Evolutionary conservation across 805 yeast species (phyloP), one percentile per base, ranked within the genome.

Genomic region (Candida krabiensis): DNA sequence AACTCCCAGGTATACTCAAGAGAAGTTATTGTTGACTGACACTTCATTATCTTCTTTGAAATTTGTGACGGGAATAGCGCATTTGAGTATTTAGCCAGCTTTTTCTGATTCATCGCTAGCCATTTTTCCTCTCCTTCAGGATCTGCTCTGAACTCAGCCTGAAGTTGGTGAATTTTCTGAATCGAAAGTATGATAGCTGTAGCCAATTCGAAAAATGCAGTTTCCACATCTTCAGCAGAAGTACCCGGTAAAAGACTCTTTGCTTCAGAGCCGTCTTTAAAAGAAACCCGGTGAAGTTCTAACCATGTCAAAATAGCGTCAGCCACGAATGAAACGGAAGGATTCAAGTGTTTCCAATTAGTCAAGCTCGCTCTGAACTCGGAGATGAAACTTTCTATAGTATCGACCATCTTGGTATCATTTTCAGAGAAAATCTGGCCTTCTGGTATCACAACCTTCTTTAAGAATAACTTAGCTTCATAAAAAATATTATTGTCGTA

Each of bases 71-170:
- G 56, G 34, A 52, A 50, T 7, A 61, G 40, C 14, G 68, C 43
- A 36, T 73, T 77, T 5, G 74, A 50, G 33, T 71, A 61, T 13
- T 58, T 60, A 15, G 60, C 53, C 3, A 77, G 48, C 28, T 70
- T 66, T 29, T 65, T 70, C 40, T 81, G 81, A 2, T 79, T 47
- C 1, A 52, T 38, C 4, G 67, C 58, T 22, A 87, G 68, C 96
- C 96, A 90, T n/a, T 70, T 67, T 41, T 85, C 90, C 18, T 73
- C 79, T 2, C 71, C 82, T 15, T 66, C 75, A 1, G 60, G 46
- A 2, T 77, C 49, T 2, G 49, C 35, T 2, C 40, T 34, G 3
- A 46, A 58, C 4, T 52, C 60, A 19, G 50, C 47, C 34, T 69
- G 69, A 9, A 54, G 46, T 23, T 66, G 76, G 33, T 65, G 63